These are phyloP conservation scores for Aphanomyces astaci DNA, from an alignment of 352 stramenopile species.

Conservation along the genomic window DNA sequence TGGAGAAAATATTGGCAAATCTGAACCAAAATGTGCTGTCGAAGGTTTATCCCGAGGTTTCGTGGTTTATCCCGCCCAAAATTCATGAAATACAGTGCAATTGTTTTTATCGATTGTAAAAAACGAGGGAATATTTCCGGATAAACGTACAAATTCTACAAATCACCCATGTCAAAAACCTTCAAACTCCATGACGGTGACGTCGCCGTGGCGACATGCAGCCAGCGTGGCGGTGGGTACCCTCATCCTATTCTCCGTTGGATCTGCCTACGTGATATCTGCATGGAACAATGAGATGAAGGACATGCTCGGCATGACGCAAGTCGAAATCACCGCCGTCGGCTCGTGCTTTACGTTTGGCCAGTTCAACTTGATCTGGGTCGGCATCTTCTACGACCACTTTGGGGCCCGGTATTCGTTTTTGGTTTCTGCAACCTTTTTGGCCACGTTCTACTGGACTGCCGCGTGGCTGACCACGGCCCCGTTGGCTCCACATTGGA, in stretches of 20 bases:
- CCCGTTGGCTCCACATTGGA: constrained; percentile 39
- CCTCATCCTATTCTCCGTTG: constrained; percentile 49
- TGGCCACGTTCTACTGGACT: constrained; percentile 38
- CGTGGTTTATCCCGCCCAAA: no score
- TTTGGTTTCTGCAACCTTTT: constrained; percentile 35
- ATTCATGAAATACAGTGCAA: no score
- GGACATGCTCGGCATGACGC: constrained; percentile 46
- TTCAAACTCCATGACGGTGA: no score
- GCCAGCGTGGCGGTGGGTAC: constrained; percentile 43
- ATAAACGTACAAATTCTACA: no score
- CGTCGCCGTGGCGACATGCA: not conserved
- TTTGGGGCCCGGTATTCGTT: constrained; percentile 55
- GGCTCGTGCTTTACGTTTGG: constrained; percentile 72
- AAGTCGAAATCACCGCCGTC: constrained; percentile 67
- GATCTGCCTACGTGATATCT: constrained; percentile 70
- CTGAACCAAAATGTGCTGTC: no score
- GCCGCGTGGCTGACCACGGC: constrained; percentile 31
- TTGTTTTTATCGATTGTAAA: no score
- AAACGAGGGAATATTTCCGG: no score
- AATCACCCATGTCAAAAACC: no score
- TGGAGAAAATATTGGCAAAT: no score
- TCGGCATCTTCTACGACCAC: constrained; percentile 56
- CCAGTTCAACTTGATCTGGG: constrained; percentile 62
- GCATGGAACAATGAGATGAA: constrained; percentile 70
- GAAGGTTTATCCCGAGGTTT: no score